Evolutionary conservation across 495 filamentous ascomycete genomes (phyloP), one percentile per base, ranked within the genome.

Genomic region (Penicillium herquei): DNA sequence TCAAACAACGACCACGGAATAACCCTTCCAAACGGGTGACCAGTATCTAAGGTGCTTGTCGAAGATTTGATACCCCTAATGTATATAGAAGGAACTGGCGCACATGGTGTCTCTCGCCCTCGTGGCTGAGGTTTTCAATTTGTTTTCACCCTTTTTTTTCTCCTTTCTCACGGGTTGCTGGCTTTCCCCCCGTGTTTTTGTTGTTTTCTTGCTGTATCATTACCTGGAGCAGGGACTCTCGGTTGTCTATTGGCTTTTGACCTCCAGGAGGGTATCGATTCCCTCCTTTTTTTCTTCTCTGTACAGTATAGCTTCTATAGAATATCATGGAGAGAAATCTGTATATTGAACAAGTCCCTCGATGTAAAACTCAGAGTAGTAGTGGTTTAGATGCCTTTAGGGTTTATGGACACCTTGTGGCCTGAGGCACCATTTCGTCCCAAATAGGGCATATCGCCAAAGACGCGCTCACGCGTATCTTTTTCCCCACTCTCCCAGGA

Each of bases 1-100:
- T 96, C 56, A 90, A 91, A 68, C 76, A 92, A 54, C 75, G 90
- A 53, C 86, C 89, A 39, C 74, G 69, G 40, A 74, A 71, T 52
- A 71, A 65, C 49, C 71, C 68, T 39, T 78, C 71, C 11, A 77
- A 78, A 61, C 64, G 81, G 49, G 70, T 83, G 37, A 81, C 79
- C 17, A 81, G 73, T 55, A 70, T 82, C 37, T 67, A 55, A 56
- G 16, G 16, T 14, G 49, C 21, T n/a, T 41, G 13, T 31, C 17
- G 30, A 34, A 18, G 9, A 41, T 37, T 39, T 68, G 73, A 75
- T 76, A 76, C 69, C 72, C 68, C 48, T 58, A 61, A 60, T 67
- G 65, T 64, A 63, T 66, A 68, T 72, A 76, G 59, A 75, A 58
- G 65, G 71, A 64, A 59, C 57, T 55, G 70, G 70, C 66, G 69